Conservation (phyloP, 2,329 filamentous ascomycete genomes). For the Metarhizium sp. region DNA sequence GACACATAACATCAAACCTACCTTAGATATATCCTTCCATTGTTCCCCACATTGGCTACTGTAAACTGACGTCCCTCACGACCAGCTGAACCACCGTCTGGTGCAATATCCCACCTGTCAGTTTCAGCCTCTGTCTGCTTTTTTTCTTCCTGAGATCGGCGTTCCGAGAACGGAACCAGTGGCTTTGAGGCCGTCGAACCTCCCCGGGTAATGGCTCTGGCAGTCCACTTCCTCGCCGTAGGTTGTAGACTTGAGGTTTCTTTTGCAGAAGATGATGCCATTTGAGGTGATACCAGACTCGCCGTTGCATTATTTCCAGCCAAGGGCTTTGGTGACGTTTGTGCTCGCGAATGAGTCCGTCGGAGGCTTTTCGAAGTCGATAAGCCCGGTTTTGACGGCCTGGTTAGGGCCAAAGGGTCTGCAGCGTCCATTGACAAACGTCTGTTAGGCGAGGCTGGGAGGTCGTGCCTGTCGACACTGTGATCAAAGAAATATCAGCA, state of each 20-base stretch:
- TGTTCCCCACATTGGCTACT: conserved; percentile 74
- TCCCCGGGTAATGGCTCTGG: conserved; percentile 9
- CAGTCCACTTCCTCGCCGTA: conserved; percentile 4
- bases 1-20: conserved; percentile 30
- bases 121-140: conserved; percentile 38
- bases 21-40: conserved; percentile 75
- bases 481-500: neutral
- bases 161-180: conserved; percentile 37
- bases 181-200: conserved; percentile 21
- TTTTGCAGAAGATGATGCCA: conserved; percentile 3
- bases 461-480: conserved; percentile 5
- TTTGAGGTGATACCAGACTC: conserved; percentile 3
- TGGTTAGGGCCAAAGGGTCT: conserved; percentile 10
- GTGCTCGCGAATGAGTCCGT: conserved; percentile 1
- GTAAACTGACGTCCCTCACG: conserved; percentile 65
- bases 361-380: neutral
- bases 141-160: conserved; percentile 32
- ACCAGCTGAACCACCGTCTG: conserved; percentile 51
- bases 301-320: conserved; percentile 4
- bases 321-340: conserved; percentile 3
- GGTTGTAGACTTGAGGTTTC: conserved; percentile 5
- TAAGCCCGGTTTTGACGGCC: conserved; percentile 7
- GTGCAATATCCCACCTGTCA: conserved; percentile 45
- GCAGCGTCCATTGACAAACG: conserved; percentile 13
- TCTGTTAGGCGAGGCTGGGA: conserved; percentile 5